phyloP scores from a whole-genome alignment of 768 basidiomycete genomes.

The Termitomyces sp. region DNA sequence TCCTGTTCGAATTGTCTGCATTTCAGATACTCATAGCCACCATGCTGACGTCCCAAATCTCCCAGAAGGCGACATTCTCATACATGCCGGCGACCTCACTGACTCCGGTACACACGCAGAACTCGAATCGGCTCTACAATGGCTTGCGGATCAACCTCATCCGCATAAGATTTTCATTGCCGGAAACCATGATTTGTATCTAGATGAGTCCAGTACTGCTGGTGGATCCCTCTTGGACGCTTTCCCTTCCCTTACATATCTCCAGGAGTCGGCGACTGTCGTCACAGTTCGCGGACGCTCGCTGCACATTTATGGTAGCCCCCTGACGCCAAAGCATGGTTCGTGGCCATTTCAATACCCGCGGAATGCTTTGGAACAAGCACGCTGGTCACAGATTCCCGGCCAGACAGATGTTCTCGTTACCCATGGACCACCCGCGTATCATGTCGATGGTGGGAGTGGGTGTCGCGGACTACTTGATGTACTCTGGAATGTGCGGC shows the following conservation, averaged over 20 bases:
- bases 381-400: conserved; percentile 25
- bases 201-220: conserved; percentile 14
- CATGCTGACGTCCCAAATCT: conserved; percentile 20
- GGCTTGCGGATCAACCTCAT: conserved; percentile 25
- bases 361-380: conserved; percentile 6
- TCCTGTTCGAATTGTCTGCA: conserved; percentile 25
- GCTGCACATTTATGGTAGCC: conserved; percentile 32
- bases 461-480: conserved; percentile 29
- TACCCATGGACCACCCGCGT: conserved; percentile 35
- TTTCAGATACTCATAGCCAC: conserved; percentile 34
- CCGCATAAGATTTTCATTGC: conserved; percentile 35
- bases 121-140: conserved; percentile 21
- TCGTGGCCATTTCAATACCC: conserved; percentile 31
- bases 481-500: conserved; percentile 27
- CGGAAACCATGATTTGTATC: conserved; percentile 35
- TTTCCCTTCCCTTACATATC: conserved; percentile 28
- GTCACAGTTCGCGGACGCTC: conserved; percentile 23
- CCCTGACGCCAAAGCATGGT: conserved; percentile 31
- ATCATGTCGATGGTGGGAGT: conserved; percentile 22
- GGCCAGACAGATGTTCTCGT: conserved; percentile 30
- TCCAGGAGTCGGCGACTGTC: conserved; percentile 25
- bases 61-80: conserved; percentile 33
- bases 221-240: conserved; percentile 6
- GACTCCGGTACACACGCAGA: conserved; percentile 27
- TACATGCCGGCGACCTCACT: conserved; percentile 36